phyloP scores from a whole-genome alignment of 2,329 filamentous ascomycete species.

The Botrytis byssoidea region DNA sequence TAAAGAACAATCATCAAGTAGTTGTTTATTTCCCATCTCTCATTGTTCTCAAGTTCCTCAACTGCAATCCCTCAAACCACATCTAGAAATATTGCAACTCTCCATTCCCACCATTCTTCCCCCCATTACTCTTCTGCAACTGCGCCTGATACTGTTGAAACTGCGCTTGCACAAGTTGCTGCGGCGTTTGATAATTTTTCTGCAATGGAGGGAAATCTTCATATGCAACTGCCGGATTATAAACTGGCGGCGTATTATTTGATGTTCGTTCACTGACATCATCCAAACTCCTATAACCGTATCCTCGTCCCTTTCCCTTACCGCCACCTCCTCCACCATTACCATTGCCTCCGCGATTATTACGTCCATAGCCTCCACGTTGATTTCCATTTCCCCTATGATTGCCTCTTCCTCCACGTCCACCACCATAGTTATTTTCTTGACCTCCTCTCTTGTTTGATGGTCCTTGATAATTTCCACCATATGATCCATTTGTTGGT shows the following conservation, averaged over 20 bases:
- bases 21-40: not conserved
- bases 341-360: constrained; percentile 36
- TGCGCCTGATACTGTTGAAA: constrained; percentile 38
- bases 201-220: constrained; percentile 41
- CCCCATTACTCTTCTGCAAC: constrained; percentile 35
- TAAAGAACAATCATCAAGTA: not conserved
- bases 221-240: constrained; percentile 38
- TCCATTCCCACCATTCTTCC: constrained; percentile 26
- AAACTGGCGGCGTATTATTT: constrained; percentile 39
- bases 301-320: constrained; percentile 47
- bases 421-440: constrained; percentile 30
- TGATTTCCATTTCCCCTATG: constrained; percentile 46
- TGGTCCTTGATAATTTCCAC: constrained; percentile 38
- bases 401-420: constrained; percentile 38
- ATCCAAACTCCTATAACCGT: constrained; percentile 65
- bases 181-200: constrained; percentile 38
- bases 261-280: constrained; percentile 54
- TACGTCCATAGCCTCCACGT: constrained; percentile 34
- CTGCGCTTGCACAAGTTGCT: constrained; percentile 38
- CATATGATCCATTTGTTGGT: constrained; percentile 32
- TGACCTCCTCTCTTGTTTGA: constrained; percentile 37
- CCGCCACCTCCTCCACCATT: constrained; percentile 41
- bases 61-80: not conserved
- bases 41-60: not conserved
- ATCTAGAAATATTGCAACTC: constrained; percentile 37